phyloP scores from a whole-genome alignment of 768 basidiomycete species.

The Myochromella boudieri region DNA sequence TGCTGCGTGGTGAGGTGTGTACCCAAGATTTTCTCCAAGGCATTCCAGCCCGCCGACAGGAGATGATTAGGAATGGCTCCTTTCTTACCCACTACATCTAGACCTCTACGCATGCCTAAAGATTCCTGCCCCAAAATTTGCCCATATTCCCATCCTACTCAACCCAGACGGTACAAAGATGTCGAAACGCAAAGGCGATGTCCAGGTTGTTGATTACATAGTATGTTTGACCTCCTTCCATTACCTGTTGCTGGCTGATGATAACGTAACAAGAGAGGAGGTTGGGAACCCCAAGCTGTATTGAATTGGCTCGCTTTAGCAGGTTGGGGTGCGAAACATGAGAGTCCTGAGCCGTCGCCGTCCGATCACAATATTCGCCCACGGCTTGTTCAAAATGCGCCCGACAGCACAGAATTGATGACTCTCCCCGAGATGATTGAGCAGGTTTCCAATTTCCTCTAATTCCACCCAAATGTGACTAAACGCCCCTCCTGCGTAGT shows the following conservation, averaged over 20 bases:
- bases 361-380: slow-evolving; percentile 17
- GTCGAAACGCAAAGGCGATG: slow-evolving; percentile 92
- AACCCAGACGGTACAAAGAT: slow-evolving; percentile 93
- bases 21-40: not conserved
- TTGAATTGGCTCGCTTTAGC: slow-evolving; percentile 92
- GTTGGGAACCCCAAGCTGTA: slow-evolving; percentile 89
- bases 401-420: slow-evolving; percentile 67
- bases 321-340: slow-evolving; percentile 80
- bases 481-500: no score
- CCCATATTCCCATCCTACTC: slow-evolving; percentile 86
- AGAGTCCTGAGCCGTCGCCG: slow-evolving; percentile 21
- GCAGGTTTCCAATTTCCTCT: slow-evolving; percentile 37
- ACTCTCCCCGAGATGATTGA: slow-evolving; percentile 62
- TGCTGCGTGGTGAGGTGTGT: slow-evolving; percentile 86
- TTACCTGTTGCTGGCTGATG: not conserved
- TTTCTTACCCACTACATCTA: slow-evolving; percentile 88
- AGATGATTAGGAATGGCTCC: slow-evolving; percentile 83
- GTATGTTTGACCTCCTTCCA: no score
- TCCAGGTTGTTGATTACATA: slow-evolving; percentile 82
- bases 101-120: slow-evolving; percentile 82
- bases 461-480: not conserved
- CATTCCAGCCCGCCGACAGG: not conserved
- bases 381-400: slow-evolving; percentile 38
- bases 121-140: slow-evolving; percentile 75
- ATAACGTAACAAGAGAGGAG: slow-evolving; percentile 75